Evolutionary conservation across 495 filamentous ascomycete genomes (phyloP), one percentile per base, ranked within the genome.

Genomic region (Aspergillus conjunctus): DNA sequence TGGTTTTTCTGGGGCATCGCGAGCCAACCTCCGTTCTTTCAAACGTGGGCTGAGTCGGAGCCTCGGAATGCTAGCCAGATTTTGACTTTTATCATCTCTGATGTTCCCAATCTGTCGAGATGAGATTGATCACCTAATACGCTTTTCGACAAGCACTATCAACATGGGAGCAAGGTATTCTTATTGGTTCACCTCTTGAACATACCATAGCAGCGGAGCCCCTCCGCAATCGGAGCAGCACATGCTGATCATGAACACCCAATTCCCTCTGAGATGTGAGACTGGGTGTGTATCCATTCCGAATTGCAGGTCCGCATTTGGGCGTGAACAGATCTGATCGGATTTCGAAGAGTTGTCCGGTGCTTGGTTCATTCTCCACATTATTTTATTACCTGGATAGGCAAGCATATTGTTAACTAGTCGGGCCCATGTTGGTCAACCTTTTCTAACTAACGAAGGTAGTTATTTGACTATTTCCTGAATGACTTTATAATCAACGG

Each of bases 141-240:
- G n/a, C 10, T 21, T 4, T 41, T 41, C 12, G 37, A 41, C 37
- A 41, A 41, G 4, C 26, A 26, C 26, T 26, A n/a, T n/a, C n/a
- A n/a, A n/a, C 26, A 5, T 2, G 26, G 5, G 26, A 26, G 26
- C 26, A 5, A 26, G 26, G 5, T 26, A 26, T n/a, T n/a, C n/a
- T n/a, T n/a, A n/a, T 26, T 26, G 26, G 2, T 5, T 26, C 26
- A 26, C 26, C 26, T 26, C 26, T 26, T 43, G 39, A 43, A 43
- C 39, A 43, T 43, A 43, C 39, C 44, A 48, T 48, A 17, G 44
- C 21, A 48, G 44, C 44, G 44, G 44, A 48, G 8, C 44, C 37
- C 37, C 59, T 61, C 59, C 51, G 51, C 30, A 21, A 61, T 61
- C 59, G 59, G 59, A 55, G 43, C 20, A 26, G 32, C 31, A 39